Conservation (phyloP, 495 filamentous ascomycete species). For the Podospora pseudoanserina region DNA sequence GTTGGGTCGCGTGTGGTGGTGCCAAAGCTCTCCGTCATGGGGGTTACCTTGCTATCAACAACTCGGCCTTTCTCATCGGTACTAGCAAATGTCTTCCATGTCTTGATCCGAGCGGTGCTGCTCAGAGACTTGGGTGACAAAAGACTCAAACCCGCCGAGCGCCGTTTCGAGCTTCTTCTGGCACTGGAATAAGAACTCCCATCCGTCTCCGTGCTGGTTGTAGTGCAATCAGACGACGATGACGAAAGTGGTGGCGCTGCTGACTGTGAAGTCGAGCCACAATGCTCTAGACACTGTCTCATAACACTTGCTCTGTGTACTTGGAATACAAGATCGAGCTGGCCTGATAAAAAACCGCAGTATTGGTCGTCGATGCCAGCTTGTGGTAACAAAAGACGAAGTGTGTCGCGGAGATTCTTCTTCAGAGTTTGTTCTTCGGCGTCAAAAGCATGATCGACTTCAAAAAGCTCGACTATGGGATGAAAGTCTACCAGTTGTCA, state of each 20-base stretch:
- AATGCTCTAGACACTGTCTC: slow-evolving; percentile 14
- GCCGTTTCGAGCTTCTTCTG: not conserved
- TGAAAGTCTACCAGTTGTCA: slow-evolving; percentile 23
- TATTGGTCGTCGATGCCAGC: slow-evolving; percentile 22
- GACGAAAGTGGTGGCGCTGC: not conserved
- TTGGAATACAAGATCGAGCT: slow-evolving; percentile 32
- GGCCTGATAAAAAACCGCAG: slow-evolving; percentile 27
- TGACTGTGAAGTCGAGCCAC: not conserved
- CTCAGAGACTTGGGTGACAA: not conserved
- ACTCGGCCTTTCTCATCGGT: not conserved
- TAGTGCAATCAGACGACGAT: not conserved
- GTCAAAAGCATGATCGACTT: slow-evolving; percentile 30
- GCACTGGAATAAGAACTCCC: not conserved
- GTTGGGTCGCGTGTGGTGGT: not conserved
- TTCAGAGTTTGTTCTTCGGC: slow-evolving; percentile 25
- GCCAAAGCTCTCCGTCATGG: not conserved
- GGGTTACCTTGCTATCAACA: not conserved
- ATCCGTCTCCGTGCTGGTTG: not conserved
- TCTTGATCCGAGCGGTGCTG: not conserved
- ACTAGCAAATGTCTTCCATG: not conserved
- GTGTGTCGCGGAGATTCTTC: slow-evolving; percentile 24
- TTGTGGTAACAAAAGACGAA: slow-evolving; percentile 26
- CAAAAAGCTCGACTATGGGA: slow-evolving; percentile 28
- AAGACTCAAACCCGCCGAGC: not conserved
- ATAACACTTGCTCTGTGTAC: slow-evolving; percentile 28